Conservation (phyloP, 1,139 yeast species). For the Geotrichum restrictum region DNA sequence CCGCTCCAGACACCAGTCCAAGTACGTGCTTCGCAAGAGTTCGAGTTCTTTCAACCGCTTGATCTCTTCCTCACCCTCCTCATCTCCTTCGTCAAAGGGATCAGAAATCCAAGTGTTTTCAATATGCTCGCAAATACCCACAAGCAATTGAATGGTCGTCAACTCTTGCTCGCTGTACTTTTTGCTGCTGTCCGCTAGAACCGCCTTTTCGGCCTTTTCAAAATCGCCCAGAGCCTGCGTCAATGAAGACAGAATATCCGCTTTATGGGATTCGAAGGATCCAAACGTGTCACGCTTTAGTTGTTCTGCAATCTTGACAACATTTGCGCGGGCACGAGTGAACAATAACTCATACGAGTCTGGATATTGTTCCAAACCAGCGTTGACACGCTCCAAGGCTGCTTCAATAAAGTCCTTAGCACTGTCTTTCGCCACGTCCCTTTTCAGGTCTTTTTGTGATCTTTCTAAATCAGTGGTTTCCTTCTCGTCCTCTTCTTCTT, state of each 20-base stretch:
- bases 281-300: slow-evolving; percentile 22
- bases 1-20: slow-evolving; percentile 29
- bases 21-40: slow-evolving; percentile 19
- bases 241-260: slow-evolving; percentile 31
- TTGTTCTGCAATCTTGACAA: slow-evolving; percentile 43
- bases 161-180: slow-evolving; percentile 26
- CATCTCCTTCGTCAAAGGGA: slow-evolving; percentile 61
- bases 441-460: slow-evolving; percentile 16
- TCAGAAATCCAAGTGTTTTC: slow-evolving; percentile 50
- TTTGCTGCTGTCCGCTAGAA: slow-evolving; percentile 8
- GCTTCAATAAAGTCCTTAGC: slow-evolving; percentile 59
- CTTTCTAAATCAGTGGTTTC: slow-evolving; percentile 23
- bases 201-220: slow-evolving; percentile 40
- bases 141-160: slow-evolving; percentile 38
- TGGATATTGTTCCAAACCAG: slow-evolving; percentile 54
- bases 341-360: slow-evolving; percentile 45
- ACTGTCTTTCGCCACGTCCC: slow-evolving; percentile 30
- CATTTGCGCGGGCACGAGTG: slow-evolving; percentile 52
- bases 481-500: slow-evolving; percentile 23
- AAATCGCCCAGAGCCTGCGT: slow-evolving; percentile 46
- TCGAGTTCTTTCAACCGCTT: slow-evolving; percentile 1
- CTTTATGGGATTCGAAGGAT: slow-evolving; percentile 19
- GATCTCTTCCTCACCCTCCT: slow-evolving; percentile 44
- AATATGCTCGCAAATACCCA: slow-evolving; percentile 51
- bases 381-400: slow-evolving; percentile 63